Evolutionary conservation across 371 early-diverging fungal genomes (phyloP), one percentile per base, ranked within the genome.

Genomic region (Capillidium heterosporum): DNA sequence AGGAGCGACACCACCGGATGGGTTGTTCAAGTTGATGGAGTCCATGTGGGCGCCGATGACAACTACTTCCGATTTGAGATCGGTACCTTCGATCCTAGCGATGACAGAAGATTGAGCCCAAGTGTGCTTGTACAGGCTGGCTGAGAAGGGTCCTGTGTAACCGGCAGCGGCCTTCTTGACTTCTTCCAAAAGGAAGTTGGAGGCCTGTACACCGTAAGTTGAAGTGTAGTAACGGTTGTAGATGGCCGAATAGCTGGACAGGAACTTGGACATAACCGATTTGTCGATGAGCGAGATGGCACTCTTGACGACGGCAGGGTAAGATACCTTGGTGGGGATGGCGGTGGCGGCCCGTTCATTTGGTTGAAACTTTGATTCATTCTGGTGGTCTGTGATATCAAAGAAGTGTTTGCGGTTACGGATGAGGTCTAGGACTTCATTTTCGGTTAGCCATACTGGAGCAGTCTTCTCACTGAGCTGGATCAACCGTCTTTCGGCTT

Each of bases 11-110:
- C 89, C 91, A 59, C 65, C 80, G 57, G 65, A 72, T 2, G 92
- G 93, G 39, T 85, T 64, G 83, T 82, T 86, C 72, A 71, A 67
- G 61, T 89, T 89, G 52, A 89, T 71, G 11, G 89, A 87, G 61
- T 94, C 95, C 67, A 87, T 88, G 69, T 94, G 96, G n/a, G 94
- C 92, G 32, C 81, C 78, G 1, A 94, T 60, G 56, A 95, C 78
- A 5, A 91, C 87, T 4, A 80, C 68, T 55, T 84, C 82, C 32
- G 77, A 69, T 0, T 72, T 49, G 8, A 70, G 63, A 41, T 76
- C 60, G 43, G 46, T 62, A 10, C 87, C 85, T 61, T 82, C 79
- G 43, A 88, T 76, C 44, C 87, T 72, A 58, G 81, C 77, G 60
- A 84, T 78, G 48, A 81, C 65, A 7, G 71, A 71, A 58, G 63